phyloP scores from a whole-genome alignment of 495 filamentous ascomycete genomes.

The Chaetomium cochliodes region DNA sequence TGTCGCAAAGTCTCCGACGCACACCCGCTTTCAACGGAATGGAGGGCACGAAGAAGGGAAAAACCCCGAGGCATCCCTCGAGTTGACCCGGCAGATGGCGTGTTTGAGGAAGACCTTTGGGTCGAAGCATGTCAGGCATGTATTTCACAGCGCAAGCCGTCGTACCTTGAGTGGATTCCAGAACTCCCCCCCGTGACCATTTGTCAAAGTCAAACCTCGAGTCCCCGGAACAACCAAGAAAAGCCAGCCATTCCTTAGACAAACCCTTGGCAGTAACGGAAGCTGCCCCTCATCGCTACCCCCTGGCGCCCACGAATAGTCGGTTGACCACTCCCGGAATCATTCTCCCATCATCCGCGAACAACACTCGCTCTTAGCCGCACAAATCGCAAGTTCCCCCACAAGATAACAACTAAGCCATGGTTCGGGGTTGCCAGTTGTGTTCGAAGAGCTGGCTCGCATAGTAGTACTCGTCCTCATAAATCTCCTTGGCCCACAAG shows the following conservation, averaged over 20 bases:
- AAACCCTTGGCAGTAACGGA: background rate
- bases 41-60: background rate
- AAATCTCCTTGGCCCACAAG: constrained; percentile 38
- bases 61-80: background rate
- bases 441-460: constrained; percentile 53
- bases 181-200: too few relatives aligned
- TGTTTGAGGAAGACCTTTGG: background rate
- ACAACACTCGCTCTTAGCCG: background rate
- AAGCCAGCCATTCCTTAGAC: too few relatives aligned
- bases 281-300: background rate
- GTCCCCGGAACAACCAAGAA: too few relatives aligned
- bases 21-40: background rate
- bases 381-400: background rate
- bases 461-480: constrained; percentile 53
- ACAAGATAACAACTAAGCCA: constrained; percentile 32
- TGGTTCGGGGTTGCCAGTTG: constrained; percentile 49
- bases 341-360: background rate
- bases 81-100: background rate
- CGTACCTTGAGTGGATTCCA: background rate
- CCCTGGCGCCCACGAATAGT: background rate
- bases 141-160: background rate
- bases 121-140: background rate
- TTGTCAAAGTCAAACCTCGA: too few relatives aligned
- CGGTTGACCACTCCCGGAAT: background rate
- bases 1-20: background rate